phyloP scores from a whole-genome alignment of 1,284 basidiomycete genomes.

The Leccinum pseudoinsigne region DNA sequence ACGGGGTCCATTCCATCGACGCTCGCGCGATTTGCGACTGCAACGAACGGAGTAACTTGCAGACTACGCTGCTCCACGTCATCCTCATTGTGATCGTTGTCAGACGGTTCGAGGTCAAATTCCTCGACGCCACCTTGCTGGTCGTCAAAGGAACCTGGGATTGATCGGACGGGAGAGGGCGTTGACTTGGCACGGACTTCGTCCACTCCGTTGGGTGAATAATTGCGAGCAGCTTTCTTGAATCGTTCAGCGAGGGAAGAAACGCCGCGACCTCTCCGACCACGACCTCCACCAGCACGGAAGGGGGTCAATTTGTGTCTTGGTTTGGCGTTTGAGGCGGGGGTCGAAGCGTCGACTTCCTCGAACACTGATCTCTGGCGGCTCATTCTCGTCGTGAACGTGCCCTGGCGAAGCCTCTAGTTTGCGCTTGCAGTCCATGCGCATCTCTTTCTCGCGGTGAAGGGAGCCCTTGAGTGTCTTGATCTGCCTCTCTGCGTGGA shows the following conservation, averaged over 20 bases:
- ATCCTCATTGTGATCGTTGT: slow-evolving; percentile 41
- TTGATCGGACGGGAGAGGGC: slow-evolving; percentile 51
- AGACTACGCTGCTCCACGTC: slow-evolving; percentile 37
- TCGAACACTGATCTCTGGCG: slow-evolving; percentile 41
- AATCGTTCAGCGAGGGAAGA: slow-evolving; percentile 64
- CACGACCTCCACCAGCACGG: slow-evolving; percentile 35
- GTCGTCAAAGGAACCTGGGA: slow-evolving; percentile 43
- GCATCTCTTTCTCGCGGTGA: slow-evolving; percentile 77
- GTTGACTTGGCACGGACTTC: slow-evolving; percentile 38
- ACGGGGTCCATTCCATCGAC: slow-evolving; percentile 84
- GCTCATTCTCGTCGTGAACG: slow-evolving; percentile 43
- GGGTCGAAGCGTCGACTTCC: slow-evolving; percentile 38
- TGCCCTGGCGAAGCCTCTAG: slow-evolving; percentile 42
- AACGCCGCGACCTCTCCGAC: slow-evolving; percentile 48
- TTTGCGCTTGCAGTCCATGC: slow-evolving; percentile 61
- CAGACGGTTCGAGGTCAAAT: slow-evolving; percentile 28
- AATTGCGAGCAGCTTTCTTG: slow-evolving; percentile 54
- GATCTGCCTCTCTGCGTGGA: slow-evolving; percentile 82
- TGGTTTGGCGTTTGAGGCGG: slow-evolving; percentile 33
- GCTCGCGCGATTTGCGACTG: slow-evolving; percentile 57
- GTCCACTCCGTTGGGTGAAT: slow-evolving; percentile 50
- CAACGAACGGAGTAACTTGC: slow-evolving; percentile 39
- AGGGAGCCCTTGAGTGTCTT: slow-evolving; percentile 76
- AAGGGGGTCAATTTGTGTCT: slow-evolving; percentile 38
- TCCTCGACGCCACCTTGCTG: slow-evolving; percentile 39